Conservation (phyloP, 129 eudicot genomes). For the Oenanthe sinensis region DNA sequence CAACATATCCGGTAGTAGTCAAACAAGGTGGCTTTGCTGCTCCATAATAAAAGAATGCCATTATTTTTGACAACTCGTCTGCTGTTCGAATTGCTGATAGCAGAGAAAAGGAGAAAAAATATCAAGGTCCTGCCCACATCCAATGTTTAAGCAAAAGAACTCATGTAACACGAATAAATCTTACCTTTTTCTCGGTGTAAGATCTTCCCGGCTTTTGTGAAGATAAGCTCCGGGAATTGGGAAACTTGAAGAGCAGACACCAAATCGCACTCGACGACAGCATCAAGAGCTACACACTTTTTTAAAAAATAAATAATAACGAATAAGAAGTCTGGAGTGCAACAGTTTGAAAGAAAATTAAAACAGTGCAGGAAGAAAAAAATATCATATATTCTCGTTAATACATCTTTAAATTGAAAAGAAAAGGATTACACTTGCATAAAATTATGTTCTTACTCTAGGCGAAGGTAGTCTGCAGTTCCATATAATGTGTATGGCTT, state of each 20-base stretch:
- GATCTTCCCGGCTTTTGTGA: constrained; percentile 86
- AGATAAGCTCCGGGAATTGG: constrained; percentile 67
- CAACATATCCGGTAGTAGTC: constrained; percentile 15
- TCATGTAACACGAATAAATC: background rate
- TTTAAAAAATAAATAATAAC: background rate
- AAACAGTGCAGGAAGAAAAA: background rate
- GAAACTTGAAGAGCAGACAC: constrained; percentile 74
- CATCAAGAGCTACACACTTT: constrained; percentile 95
- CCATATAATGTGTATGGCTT: constrained; percentile 90
- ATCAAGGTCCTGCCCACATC: background rate
- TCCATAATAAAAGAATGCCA: constrained; percentile 80
- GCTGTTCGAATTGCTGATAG: constrained; percentile 59
- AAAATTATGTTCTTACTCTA: constrained; percentile 46
- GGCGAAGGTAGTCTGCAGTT: constrained; percentile 95
- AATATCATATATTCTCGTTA: background rate
- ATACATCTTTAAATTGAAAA: background rate
- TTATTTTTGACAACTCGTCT: constrained; percentile 78
- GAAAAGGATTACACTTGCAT: background rate
- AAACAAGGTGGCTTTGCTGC: constrained; percentile 83
- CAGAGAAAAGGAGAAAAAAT: constrained; percentile 5
- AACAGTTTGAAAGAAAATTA: background rate
- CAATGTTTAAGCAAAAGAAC: background rate
- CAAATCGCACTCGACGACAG: constrained; percentile 69
- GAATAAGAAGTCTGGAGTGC: background rate
- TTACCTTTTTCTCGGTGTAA: constrained; percentile 84